phyloP scores from a whole-genome alignment of 169 alveolate species.

The Perkinsus marinus region DNA sequence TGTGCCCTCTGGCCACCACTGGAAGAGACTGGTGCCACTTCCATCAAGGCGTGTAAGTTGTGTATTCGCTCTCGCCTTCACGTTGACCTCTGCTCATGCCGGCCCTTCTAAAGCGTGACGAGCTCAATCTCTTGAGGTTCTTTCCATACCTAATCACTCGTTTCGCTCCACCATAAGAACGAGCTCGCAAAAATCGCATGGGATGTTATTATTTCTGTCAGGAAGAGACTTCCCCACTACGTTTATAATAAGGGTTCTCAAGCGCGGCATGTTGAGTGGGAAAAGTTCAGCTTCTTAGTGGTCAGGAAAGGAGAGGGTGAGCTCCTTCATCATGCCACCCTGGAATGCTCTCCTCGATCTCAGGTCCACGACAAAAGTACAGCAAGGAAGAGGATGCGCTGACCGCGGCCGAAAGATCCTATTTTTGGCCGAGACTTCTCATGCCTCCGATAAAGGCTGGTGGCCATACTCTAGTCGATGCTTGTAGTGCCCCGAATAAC shows the following conservation, averaged over 20 bases:
- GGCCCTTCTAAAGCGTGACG: no score
- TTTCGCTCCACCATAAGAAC: no score
- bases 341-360: conserved; percentile 7
- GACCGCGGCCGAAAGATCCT: conserved; percentile 47
- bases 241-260: conserved; percentile 49
- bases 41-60: not conserved
- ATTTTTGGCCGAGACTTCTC: conserved; percentile 70
- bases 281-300: conserved; percentile 56
- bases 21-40: conserved; percentile 61
- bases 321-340: not conserved
- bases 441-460: conserved; percentile 64
- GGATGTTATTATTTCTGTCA: not conserved
- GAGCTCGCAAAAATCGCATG: no score
- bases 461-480: conserved; percentile 59
- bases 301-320: conserved; percentile 33
- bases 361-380: not conserved
- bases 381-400: conserved; percentile 32
- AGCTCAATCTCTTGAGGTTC: no score
- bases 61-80: no score
- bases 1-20: conserved; percentile 69
- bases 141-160: no score
- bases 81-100: no score
- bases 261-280: conserved; percentile 33
- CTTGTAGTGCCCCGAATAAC: conserved; percentile 49
- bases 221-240: conserved; percentile 47